Base-by-base conservation (phyloP, 2,329 filamentous ascomycete genomes). In the Aureobasidium namibiae region DNA sequence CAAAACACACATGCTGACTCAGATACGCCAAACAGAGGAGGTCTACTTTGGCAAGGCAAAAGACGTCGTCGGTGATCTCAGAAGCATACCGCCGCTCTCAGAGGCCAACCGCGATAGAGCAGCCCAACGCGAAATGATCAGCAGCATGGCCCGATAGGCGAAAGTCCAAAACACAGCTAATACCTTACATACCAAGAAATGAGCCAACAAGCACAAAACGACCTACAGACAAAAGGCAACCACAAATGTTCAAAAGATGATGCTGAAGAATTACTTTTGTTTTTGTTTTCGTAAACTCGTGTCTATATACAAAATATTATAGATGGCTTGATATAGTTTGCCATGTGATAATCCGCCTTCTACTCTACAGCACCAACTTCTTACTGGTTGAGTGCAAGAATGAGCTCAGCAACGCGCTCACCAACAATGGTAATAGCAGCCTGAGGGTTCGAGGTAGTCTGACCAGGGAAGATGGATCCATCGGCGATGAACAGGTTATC, bases 1-100 rank as follows among this genome's bases (percentile, higher is more conserved):
- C 21, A 2, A 24, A 44, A 4, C 23, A 26, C 8, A 24, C 11
- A 24, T 13, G 52, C 18, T 24, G 18, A 42, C n/a, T 1, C n/a
- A 29, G n/a, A 58, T 44, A 48, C 26, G 31, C 13, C 18, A n/a
- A 41, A 56, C 66, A 81, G 79, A 99, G 80, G 94, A 99, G 76
- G 94, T 99, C 52, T 99, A 99, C 78, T 99, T 99, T 76, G 94
- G 94, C 71, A 99, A 99, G 80, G 92, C 94, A 59, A 96, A 95
- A 82, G 94, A 99, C 75, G 91, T 99, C 3, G 92, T 99, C 3
- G 94, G 92, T 59, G 92, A 99, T 73, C 76, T 99, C 74, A 83
- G 94, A 72, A 97, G 92, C 75, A 82, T 95, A 64, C 85, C 85
- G 54, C 86, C 88, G 63, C 76, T 97, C 72, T 95, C 89, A 64